These are phyloP conservation scores for Lodderomyces orthopsilosis DNA, from an alignment of 1,139 yeast species.

Conservation along the genomic window DNA sequence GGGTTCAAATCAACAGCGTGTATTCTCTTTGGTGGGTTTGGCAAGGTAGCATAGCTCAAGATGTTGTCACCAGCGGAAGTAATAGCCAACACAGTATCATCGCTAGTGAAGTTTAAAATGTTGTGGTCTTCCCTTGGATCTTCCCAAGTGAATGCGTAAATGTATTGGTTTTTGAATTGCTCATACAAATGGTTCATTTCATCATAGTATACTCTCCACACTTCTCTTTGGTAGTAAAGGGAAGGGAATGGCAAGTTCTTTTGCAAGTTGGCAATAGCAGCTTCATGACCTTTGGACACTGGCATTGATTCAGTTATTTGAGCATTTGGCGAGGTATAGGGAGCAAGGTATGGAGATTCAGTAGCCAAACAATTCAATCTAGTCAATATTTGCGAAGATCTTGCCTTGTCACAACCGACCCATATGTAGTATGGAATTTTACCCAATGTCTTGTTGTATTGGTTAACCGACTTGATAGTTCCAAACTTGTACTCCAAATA, in stretches of 20 bases:
- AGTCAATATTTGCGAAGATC: slow-evolving; percentile 57
- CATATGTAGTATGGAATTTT: slow-evolving; percentile 79
- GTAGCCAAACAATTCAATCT: slow-evolving; percentile 72
- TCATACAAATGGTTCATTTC: slow-evolving; percentile 64
- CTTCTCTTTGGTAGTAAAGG: slow-evolving; percentile 69
- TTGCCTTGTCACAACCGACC: slow-evolving; percentile 74
- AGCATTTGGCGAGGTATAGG: slow-evolving; percentile 29
- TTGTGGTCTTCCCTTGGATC: slow-evolving; percentile 79
- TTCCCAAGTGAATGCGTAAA: slow-evolving; percentile 89
- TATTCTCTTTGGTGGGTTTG: slow-evolving; percentile 69
- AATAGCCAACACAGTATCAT: slow-evolving; percentile 76
- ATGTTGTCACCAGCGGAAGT: slow-evolving; percentile 87
- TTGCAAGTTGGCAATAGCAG: slow-evolving; percentile 59
- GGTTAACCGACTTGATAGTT: slow-evolving; percentile 69
- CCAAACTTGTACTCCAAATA: slow-evolving; percentile 81
- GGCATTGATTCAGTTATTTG: slow-evolving; percentile 21
- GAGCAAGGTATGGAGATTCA: slow-evolving; percentile 78
- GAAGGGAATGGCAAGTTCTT: slow-evolving; percentile 77
- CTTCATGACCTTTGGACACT: slow-evolving; percentile 70
- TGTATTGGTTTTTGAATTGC: slow-evolving; percentile 75
- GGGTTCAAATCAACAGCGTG: slow-evolving; percentile 88
- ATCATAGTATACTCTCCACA: slow-evolving; percentile 79
- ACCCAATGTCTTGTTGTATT: slow-evolving; percentile 63
- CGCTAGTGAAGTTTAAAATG: slow-evolving; percentile 56
- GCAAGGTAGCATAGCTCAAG: slow-evolving; percentile 67